A percentile compares a stretch with the other conserved stretches of the same genome.
These are phyloP conservation scores for Pyropia yezoensis DNA, from an alignment of 23 red algal genomes.

Conservation along the genomic window DNA sequence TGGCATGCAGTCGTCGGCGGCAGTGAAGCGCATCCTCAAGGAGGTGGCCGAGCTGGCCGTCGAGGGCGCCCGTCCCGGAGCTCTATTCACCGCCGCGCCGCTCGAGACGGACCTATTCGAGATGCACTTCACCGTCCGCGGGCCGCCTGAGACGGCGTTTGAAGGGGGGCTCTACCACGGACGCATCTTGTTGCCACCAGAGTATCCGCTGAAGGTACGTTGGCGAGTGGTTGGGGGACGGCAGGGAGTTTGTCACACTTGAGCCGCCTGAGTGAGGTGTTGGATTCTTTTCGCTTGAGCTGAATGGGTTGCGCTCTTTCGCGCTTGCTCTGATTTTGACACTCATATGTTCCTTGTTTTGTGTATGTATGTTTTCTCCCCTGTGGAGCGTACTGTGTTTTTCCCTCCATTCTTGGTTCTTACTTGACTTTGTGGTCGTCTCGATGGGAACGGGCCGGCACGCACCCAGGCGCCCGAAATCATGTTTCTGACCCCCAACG, in stretches of 20 bases:
- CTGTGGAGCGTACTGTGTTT: neutral
- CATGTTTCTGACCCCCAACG: conserved; percentile 94
- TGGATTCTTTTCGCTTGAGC: too few relatives aligned
- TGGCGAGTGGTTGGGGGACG: too few relatives aligned
- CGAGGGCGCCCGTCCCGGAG: conserved; percentile 20
- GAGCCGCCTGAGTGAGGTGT: too few relatives aligned
- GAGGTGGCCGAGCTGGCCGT: conserved; percentile 71
- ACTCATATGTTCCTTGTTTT: too few relatives aligned
- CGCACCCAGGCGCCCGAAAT: conserved; percentile 68
- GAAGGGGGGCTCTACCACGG: conserved; percentile 91
- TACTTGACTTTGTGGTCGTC: neutral
- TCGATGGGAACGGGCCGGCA: neutral
- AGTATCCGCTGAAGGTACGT: conserved; percentile 83
- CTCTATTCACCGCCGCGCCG: conserved; percentile 64
- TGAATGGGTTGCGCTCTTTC: too few relatives aligned
- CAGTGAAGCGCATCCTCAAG: conserved; percentile 70
- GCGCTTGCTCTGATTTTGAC: too few relatives aligned
- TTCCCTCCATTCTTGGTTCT: neutral
- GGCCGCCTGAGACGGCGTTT: conserved; percentile 79
- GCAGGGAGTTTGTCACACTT: too few relatives aligned
- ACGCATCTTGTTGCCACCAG: conserved; percentile 77
- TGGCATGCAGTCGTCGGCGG: conserved; percentile 17
- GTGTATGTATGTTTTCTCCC: too few relatives aligned
- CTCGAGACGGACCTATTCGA: conserved; percentile 96
- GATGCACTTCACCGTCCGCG: conserved; percentile 92